A percentile compares a stretch with the other conserved stretches of the same genome.
Evolutionary conservation across 768 basidiomycete genomes (phyloP).

Genomic region (Paxillus involutus): DNA sequence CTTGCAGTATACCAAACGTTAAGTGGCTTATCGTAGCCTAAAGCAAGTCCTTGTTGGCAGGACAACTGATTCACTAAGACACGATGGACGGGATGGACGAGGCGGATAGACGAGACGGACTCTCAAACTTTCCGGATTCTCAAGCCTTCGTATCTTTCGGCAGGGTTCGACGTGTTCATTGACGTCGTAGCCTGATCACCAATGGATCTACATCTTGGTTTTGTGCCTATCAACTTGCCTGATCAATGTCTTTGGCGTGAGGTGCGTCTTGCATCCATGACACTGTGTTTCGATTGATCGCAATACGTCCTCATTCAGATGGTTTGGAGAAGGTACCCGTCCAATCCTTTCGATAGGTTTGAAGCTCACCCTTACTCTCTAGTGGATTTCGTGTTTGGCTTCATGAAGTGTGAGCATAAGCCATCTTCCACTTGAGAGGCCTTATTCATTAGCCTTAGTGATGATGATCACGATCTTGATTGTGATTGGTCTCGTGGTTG

Average conservation of each 20-base stretch:
- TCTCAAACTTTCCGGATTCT: no score
- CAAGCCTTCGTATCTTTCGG: background rate
- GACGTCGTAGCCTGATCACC: constrained; percentile 42
- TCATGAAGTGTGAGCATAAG: constrained; percentile 54
- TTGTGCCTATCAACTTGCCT: constrained; percentile 55
- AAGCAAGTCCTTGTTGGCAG: no score
- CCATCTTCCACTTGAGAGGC: background rate
- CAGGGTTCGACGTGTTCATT: background rate
- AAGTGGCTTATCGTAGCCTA: no score
- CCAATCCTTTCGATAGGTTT: background rate
- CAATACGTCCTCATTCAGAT: constrained; percentile 28
- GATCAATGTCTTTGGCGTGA: constrained; percentile 73
- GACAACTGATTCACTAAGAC: no score
- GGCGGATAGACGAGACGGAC: no score
- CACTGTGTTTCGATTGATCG: background rate
- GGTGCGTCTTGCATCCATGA: constrained; percentile 30
- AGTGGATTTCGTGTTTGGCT: constrained; percentile 68
- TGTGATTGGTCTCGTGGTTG: constrained; percentile 62
- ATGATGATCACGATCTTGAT: constrained; percentile 61
- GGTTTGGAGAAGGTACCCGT: constrained; percentile 61
- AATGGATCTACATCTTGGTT: constrained; percentile 56
- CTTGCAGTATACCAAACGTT: no score
- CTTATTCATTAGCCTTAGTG: constrained; percentile 36
- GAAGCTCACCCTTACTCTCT: background rate
- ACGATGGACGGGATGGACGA: no score